A percentile compares a stretch with the other conserved stretches of the same genome.
These are phyloP conservation scores for Tillandsia fasciculata DNA, from an alignment of 176 grass and related monocot genomes.

Conservation along the genomic window DNA sequence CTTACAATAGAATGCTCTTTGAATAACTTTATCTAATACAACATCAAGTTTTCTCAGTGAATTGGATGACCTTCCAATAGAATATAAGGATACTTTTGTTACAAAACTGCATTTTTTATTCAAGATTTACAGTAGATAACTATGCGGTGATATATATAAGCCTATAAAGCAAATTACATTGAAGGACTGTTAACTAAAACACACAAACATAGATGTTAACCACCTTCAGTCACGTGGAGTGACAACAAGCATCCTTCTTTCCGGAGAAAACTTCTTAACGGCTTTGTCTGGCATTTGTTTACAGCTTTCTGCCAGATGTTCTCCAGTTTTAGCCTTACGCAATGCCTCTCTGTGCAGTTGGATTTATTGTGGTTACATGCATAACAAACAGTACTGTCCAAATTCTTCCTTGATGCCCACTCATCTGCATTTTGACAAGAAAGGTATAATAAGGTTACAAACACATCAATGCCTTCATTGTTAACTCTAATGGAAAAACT, in stretches of 20 bases:
- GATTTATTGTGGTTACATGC: conserved; percentile 65
- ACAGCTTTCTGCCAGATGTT: conserved; percentile 83
- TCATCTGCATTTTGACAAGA: conserved; percentile 46
- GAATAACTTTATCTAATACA: too few relatives aligned
- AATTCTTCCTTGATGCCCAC: conserved; percentile 59
- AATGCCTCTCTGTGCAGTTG: conserved; percentile 73
- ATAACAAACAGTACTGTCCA: conserved; percentile 59
- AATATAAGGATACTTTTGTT: not conserved
- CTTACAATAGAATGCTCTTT: too few relatives aligned
- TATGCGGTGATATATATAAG: too few relatives aligned
- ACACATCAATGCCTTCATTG: not conserved
- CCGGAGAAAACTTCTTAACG: conserved; percentile 71
- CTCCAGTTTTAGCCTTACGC: conserved; percentile 68
- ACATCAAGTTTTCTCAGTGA: too few relatives aligned
- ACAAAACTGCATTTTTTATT: not conserved
- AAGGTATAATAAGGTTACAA: conserved; percentile 19
- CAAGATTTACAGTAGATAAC: too few relatives aligned
- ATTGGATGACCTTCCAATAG: too few relatives aligned
- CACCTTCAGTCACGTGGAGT: conserved; percentile 87
- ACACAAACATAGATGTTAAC: conserved; percentile 1
- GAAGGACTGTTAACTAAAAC: not conserved
- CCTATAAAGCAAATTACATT: not conserved
- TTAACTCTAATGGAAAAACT: not conserved
- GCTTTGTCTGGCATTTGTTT: conserved; percentile 67
- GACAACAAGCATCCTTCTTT: conserved; percentile 79